Conservation (phyloP, 345 rosid species). For the Schrenkiella parvula region DNA sequence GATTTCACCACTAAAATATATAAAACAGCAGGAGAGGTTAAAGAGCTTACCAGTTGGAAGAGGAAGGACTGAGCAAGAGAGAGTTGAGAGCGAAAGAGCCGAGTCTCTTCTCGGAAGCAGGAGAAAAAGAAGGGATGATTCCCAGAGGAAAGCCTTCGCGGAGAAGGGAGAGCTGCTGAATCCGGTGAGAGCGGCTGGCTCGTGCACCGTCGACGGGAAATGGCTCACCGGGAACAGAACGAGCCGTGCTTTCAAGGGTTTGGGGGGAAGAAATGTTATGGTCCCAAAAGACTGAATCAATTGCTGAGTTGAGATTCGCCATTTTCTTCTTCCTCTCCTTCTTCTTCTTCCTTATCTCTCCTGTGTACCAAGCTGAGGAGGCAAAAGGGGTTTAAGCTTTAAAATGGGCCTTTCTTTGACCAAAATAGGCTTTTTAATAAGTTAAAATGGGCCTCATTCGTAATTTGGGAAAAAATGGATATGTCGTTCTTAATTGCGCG, state of each 20-base stretch:
- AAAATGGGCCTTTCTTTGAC: background rate
- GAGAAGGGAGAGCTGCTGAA: constrained; percentile 81
- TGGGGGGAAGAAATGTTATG: constrained; percentile 58
- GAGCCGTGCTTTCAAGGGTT: constrained; percentile 60
- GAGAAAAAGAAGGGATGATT: constrained; percentile 63
- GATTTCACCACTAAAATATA: background rate
- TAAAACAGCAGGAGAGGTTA: background rate
- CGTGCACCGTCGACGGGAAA: constrained; percentile 63
- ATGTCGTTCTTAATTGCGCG: background rate
- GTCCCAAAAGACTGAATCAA: constrained; percentile 85
- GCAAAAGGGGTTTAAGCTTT: constrained; percentile 23
- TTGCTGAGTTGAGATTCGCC: constrained; percentile 73
- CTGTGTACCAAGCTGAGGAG: background rate
- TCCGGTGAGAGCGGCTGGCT: constrained; percentile 68
- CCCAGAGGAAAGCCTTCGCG: constrained; percentile 74
- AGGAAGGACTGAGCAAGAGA: constrained; percentile 52
- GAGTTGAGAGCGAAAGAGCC: constrained; percentile 75
- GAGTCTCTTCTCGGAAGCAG: constrained; percentile 43
- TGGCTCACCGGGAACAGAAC: constrained; percentile 72
- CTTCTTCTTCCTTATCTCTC: constrained; percentile 31
- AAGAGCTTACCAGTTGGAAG: constrained; percentile 49
- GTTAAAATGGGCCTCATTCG: background rate
- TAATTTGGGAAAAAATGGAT: background rate
- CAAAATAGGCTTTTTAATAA: background rate
- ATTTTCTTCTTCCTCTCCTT: constrained; percentile 27